Evolutionary conservation across 192 early-diverging fungal genomes (phyloP), one percentile per base, ranked within the genome.

Genomic region (Podila minutissima): DNA sequence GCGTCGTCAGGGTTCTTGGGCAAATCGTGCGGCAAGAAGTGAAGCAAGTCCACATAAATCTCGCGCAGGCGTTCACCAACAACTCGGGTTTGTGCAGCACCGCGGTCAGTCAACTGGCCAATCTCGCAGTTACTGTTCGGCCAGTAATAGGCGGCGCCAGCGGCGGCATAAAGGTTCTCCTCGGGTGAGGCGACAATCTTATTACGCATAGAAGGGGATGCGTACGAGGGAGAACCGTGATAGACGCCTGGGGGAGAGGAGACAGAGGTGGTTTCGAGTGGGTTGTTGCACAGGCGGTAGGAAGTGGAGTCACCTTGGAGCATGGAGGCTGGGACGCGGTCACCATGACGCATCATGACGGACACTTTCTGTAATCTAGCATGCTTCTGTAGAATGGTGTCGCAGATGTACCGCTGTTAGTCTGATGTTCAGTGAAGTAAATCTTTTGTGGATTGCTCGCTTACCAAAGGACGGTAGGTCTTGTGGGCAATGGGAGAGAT

Each of bases 101-200:
- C 91, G 28, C 53, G 70, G 59, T 92, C 87, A 0, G 92, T 93
- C 62, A 93, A 82, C 64, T 92, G 84, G 48, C 90, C 92, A 28
- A 65, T 37, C 15, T 88, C 85, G 53, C 90, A 89, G 11, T 57
- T 67, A 19, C 37, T 59, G 17, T 69, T 75, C 55, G n/a, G 37
- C 26, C 24, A 31, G 3, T 13, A 28, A 7, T 53, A 41, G 38
- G 38, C 38, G 38, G 38, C 41, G 15, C 41, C 12, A 2, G 41
- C 12, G 12, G 41, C 33, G 15, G 51, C 83, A 84, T 49, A 66
- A 2, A 48, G 28, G 29, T 46, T 66, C 17, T 66, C 64, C 6
- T 66, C 9, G 59, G 63, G 12, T 9, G n/a, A 46, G 1, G 38
- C 38, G 41, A 46, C 15, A 17, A 46, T 46, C 15, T 15, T 46